Evolutionary conservation across 2,329 filamentous ascomycete genomes (phyloP), one percentile per base, ranked within the genome.

Genomic region (Trichophyton benhamiae): DNA sequence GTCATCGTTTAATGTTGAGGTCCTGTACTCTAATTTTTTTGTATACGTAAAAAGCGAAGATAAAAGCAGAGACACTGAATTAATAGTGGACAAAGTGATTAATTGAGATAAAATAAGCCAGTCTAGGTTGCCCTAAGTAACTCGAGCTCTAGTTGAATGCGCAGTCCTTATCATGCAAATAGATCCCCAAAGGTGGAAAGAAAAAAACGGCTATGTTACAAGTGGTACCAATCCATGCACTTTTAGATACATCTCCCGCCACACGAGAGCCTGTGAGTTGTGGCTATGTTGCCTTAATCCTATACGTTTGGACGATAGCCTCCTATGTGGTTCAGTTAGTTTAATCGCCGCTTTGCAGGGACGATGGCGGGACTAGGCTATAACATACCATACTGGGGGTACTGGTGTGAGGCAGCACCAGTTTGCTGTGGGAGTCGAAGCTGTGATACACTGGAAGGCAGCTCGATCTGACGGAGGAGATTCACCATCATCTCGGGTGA

Each of bases 401-500:
- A 27, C n/a, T 55, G 49, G 27, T 55, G 49, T n/a, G 49, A 53
- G 22, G 25, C 27, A 3, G 7, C n/a, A 36, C 49, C 49, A 20
- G 30, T 33, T 36, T 55, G 49, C 27, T 55, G 49, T 25, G 25
- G 15, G 7, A 36, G 64, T 44, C 66, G 72, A 48, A 76, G 69
- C 61, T 77, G 75, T 17, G 71, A 68, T 38, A 75, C 70, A 30
- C 71, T 72, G 3, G 83, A 82, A 0, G 87, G 88, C 8, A 94
- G 78, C 25, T 82, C 77, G 5, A 87, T 83, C 60, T 84, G 81
- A 36, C 85, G 82, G 22, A 99, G 78, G 46, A 96, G 78, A 36
- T 83, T 82, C 5, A 94, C 86, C 76, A 96, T 79, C 62, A 82
- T 85, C 38, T 84, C 78, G 0, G 90, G 77, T 65, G 83, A 87